phyloP scores from a whole-genome alignment of 306 rosid genomes.

The Quercus gilva region DNA sequence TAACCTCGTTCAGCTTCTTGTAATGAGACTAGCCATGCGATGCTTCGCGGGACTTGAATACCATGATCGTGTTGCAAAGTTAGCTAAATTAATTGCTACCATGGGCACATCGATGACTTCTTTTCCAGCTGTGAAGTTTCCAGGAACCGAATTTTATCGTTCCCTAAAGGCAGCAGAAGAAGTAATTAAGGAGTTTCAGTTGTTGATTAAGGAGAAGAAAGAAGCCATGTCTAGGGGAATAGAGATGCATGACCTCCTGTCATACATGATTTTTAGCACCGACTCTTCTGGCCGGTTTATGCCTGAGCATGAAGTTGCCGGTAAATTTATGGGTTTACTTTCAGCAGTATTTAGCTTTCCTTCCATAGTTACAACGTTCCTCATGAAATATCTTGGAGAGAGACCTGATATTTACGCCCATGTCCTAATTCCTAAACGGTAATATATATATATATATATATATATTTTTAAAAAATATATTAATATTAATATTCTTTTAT shows the following conservation, averaged over 20 bases:
- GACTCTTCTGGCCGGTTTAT: neutral
- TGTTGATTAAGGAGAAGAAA: slow-evolving; percentile 8
- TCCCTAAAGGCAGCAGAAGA: slow-evolving; percentile 4
- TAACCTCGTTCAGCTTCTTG: slow-evolving; percentile 1
- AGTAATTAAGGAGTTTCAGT: neutral
- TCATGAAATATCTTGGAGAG: slow-evolving; percentile 43
- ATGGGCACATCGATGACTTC: neutral
- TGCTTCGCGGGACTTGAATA: slow-evolving; percentile 11
- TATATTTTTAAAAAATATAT: neutral
- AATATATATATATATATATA: neutral
- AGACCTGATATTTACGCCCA: slow-evolving; percentile 43
- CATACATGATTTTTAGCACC: neutral
- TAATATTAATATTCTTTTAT: neutral
- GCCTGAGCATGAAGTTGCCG: slow-evolving; percentile 9
- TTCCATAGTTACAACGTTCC: too few relatives aligned
- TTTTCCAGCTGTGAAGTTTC: neutral
- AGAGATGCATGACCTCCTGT: neutral
- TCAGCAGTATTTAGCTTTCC: neutral
- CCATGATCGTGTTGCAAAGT: neutral
- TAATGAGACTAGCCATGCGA: neutral
- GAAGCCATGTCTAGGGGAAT: neutral
- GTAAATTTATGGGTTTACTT: slow-evolving; percentile 5
- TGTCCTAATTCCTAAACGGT: slow-evolving; percentile 43
- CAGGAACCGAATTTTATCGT: neutral
- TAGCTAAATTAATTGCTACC: neutral